Evolutionary conservation across 2,329 filamentous ascomycete genomes (phyloP).

Genomic region (Xylaria digitata): DNA sequence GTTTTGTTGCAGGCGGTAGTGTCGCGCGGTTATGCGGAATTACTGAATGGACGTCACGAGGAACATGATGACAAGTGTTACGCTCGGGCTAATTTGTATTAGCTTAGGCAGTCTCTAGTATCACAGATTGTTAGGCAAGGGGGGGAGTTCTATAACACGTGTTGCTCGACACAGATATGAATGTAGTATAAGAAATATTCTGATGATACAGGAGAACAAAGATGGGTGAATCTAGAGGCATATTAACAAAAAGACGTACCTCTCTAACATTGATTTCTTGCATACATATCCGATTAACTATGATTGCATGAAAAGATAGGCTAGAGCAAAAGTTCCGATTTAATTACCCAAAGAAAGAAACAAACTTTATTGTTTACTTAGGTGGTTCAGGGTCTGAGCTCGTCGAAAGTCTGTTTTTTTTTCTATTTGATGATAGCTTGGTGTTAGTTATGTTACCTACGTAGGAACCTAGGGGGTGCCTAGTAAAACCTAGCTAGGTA

Average conservation of each 20-base stretch:
- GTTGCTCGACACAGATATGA: background rate
- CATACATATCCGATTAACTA: background rate
- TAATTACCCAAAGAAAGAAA: background rate
- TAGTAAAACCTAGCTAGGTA: too few species aligned
- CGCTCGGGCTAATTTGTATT: constrained; percentile 9
- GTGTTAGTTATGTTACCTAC: background rate
- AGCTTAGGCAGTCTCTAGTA: background rate
- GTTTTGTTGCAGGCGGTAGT: constrained; percentile 6
- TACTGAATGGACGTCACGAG: constrained; percentile 4
- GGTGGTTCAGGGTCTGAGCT: background rate
- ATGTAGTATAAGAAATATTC: background rate
- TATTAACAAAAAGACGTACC: constrained; percentile 8
- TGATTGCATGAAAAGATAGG: background rate
- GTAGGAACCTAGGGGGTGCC: too few species aligned
- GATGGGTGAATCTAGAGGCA: background rate
- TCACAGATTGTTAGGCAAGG: background rate
- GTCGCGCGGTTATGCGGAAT: background rate
- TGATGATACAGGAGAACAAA: constrained; percentile 7
- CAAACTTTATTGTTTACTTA: background rate
- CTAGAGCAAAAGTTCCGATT: background rate
- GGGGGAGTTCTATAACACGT: background rate
- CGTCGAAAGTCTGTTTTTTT: background rate
- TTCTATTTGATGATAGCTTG: background rate
- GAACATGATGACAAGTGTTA: background rate
- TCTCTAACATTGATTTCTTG: constrained; percentile 2